phyloP scores from a whole-genome alignment of 1,284 basidiomycete species.

The Laetiporus sulphureus region DNA sequence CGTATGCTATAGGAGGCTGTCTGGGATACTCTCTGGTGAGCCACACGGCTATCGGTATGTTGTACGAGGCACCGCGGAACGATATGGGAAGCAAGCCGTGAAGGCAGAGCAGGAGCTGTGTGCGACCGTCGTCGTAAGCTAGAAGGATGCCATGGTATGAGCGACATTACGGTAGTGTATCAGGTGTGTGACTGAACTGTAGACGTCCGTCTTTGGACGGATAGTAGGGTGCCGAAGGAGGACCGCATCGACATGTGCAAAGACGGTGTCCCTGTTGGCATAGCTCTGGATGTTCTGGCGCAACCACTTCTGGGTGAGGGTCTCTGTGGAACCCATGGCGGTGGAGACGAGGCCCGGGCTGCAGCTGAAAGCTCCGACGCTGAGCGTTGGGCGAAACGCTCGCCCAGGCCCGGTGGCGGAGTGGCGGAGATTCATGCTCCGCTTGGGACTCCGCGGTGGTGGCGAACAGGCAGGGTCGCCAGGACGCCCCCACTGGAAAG shows the following conservation, averaged over 20 bases:
- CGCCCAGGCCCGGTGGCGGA: conserved; percentile 1
- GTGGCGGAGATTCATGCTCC: not conserved
- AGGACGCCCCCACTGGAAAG: no score
- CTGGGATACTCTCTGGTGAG: conserved; percentile 77
- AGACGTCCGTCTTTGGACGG: conserved; percentile 87
- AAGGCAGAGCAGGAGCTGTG: conserved; percentile 83
- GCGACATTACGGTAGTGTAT: conserved; percentile 10
- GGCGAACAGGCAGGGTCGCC: no score
- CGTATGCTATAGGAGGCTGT: conserved; percentile 84
- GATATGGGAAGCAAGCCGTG: conserved; percentile 89
- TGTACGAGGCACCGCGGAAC: conserved; percentile 76
- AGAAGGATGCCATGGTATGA: conserved; percentile 12
- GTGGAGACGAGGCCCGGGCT: not conserved
- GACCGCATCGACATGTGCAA: conserved; percentile 59
- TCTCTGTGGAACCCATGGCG: conserved; percentile 23
- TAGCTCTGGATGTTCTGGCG: conserved; percentile 66
- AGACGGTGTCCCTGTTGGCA: conserved; percentile 43
- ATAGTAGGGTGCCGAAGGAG: conserved; percentile 61
- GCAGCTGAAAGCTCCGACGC: not conserved
- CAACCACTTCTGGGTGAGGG: conserved; percentile 63
- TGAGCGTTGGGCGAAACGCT: not conserved
- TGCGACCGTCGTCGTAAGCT: conserved; percentile 94
- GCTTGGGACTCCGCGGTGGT: not conserved
- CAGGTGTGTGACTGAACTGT: conserved; percentile 54
- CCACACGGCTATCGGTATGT: conserved; percentile 94